These are phyloP conservation scores for Staphylotrichum longicolle DNA, from an alignment of 495 filamentous ascomycete species.

Conservation along the genomic window DNA sequence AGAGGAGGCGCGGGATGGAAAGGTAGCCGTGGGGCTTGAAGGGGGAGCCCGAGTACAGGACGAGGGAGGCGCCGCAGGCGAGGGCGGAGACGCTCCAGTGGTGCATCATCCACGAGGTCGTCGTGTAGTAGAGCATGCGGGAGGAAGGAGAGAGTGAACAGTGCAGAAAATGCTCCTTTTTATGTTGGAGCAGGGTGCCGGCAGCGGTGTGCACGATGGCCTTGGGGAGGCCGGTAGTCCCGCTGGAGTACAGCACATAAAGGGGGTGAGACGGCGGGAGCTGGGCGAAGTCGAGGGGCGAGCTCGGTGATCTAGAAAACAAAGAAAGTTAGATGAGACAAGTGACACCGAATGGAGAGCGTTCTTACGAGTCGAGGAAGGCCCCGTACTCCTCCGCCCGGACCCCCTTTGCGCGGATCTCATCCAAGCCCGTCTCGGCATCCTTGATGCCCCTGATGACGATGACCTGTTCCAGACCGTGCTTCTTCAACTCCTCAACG, in stretches of 20 bases:
- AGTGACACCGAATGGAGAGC: background rate
- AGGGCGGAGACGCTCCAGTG: slow-evolving; percentile 88
- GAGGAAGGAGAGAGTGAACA: slow-evolving; percentile 59
- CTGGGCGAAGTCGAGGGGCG: slow-evolving; percentile 64
- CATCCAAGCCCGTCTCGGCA: slow-evolving; percentile 48
- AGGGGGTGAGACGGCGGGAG: slow-evolving; percentile 80
- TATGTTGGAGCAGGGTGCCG: slow-evolving; percentile 87
- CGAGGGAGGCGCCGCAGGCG: slow-evolving; percentile 72
- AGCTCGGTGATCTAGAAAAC: slow-evolving; percentile 34
- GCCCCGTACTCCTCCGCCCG: slow-evolving; percentile 44
- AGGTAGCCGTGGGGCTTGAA: slow-evolving; percentile 58
- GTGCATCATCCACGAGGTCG: slow-evolving; percentile 97
- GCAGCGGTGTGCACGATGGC: slow-evolving; percentile 88
- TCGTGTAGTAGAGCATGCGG: slow-evolving; percentile 73
- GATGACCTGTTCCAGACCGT: slow-evolving; percentile 62
- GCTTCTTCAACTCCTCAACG: slow-evolving; percentile 56
- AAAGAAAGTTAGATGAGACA: background rate
- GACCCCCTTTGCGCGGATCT: slow-evolving; percentile 48
- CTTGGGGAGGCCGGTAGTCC: slow-evolving; percentile 87
- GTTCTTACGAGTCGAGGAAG: slow-evolving; percentile 38
- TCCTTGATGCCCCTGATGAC: slow-evolving; percentile 62
- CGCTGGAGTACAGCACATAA: slow-evolving; percentile 84
- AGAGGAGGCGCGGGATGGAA: slow-evolving; percentile 44
- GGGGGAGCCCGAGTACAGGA: slow-evolving; percentile 87
- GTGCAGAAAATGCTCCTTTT: slow-evolving; percentile 88